Percentiles rank a stretch among this genome's conserved stretches.
These are phyloP conservation scores for Trichosporon sp. DNA, from an alignment of 1,284 basidiomycete genomes.

Conservation along the genomic window DNA sequence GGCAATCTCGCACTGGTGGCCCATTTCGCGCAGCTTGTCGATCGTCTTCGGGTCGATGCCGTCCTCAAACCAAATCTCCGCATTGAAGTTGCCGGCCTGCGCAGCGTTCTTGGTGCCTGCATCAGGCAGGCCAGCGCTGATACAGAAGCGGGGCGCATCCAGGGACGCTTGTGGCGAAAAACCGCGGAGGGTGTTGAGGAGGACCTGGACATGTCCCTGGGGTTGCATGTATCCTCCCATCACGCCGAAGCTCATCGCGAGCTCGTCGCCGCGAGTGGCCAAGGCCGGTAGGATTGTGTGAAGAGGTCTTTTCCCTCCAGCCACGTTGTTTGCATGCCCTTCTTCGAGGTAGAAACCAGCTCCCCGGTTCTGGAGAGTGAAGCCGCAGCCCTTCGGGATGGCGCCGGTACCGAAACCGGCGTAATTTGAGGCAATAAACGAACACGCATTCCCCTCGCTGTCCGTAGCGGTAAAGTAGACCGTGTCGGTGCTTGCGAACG, in stretches of 20 bases:
- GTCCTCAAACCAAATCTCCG: slow-evolving; percentile 79
- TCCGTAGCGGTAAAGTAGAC: slow-evolving; percentile 89
- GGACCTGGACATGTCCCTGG: slow-evolving; percentile 60
- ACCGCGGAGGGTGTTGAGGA: slow-evolving; percentile 78
- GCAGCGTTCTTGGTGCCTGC: slow-evolving; percentile 58
- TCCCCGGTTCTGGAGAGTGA: slow-evolving; percentile 93
- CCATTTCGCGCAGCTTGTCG: slow-evolving; percentile 73
- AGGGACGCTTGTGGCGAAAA: slow-evolving; percentile 80
- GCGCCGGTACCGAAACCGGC: slow-evolving; percentile 68
- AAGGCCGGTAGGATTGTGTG: slow-evolving; percentile 92
- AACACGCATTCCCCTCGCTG: slow-evolving; percentile 89
- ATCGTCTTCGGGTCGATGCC: slow-evolving; percentile 67
- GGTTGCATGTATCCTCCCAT: slow-evolving; percentile 65
- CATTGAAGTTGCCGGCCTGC: slow-evolving; percentile 65
- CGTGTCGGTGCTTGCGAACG: slow-evolving; percentile 73
- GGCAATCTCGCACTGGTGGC: slow-evolving; percentile 73
- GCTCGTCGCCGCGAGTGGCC: slow-evolving; percentile 74
- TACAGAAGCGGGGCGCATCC: slow-evolving; percentile 90
- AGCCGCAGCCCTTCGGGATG: slow-evolving; percentile 88
- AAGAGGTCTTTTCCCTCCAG: slow-evolving; percentile 85
- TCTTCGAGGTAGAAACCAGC: slow-evolving; percentile 76
- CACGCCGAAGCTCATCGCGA: slow-evolving; percentile 85
- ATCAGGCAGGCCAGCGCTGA: slow-evolving; percentile 77
- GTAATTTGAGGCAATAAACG: slow-evolving; percentile 79
- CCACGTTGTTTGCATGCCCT: slow-evolving; percentile 78